Conservation (phyloP, 2,329 filamentous ascomycete species). For the Fusarium decemcellulare region DNA sequence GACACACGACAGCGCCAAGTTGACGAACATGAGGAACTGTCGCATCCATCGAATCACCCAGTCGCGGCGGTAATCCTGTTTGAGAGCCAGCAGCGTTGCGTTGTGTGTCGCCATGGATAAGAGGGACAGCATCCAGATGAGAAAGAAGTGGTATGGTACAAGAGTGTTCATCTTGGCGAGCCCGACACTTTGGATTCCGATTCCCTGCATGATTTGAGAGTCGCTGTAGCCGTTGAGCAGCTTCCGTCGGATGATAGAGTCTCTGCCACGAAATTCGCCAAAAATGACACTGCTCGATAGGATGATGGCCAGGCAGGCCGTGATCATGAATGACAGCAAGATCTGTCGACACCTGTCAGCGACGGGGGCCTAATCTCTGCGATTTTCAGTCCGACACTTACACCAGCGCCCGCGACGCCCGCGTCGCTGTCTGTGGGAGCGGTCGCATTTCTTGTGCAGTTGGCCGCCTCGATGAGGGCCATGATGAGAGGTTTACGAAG, state of each 20-base stretch:
- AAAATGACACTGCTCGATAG: slow-evolving; percentile 71
- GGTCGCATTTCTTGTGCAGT: slow-evolving; percentile 69
- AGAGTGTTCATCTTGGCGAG: slow-evolving; percentile 71
- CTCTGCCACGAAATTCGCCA: slow-evolving; percentile 63
- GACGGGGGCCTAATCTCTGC: not conserved
- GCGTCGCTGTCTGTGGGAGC: slow-evolving; percentile 64
- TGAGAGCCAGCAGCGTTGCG: slow-evolving; percentile 73
- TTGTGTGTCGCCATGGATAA: slow-evolving; percentile 77
- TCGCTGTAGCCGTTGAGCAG: slow-evolving; percentile 76
- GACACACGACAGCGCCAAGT: slow-evolving; percentile 70
- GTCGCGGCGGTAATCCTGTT: slow-evolving; percentile 76
- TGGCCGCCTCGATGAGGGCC: slow-evolving; percentile 71
- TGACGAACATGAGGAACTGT: slow-evolving; percentile 76
- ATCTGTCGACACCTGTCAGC: slow-evolving; percentile 39
- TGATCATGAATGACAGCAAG: slow-evolving; percentile 77
- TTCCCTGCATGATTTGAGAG: slow-evolving; percentile 78
- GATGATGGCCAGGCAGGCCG: slow-evolving; percentile 69
- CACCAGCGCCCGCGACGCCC: slow-evolving; percentile 68
- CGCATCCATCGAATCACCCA: slow-evolving; percentile 77
- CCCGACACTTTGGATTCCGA: slow-evolving; percentile 76
- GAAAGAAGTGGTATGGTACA: slow-evolving; percentile 78
- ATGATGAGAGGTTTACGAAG: slow-evolving; percentile 57
- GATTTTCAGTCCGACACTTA: slow-evolving; percentile 56
- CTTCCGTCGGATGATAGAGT: slow-evolving; percentile 71
- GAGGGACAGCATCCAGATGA: slow-evolving; percentile 77